Evolutionary conservation across 2,329 filamentous ascomycete genomes (phyloP).

Genomic region (Volutella citrinella): DNA sequence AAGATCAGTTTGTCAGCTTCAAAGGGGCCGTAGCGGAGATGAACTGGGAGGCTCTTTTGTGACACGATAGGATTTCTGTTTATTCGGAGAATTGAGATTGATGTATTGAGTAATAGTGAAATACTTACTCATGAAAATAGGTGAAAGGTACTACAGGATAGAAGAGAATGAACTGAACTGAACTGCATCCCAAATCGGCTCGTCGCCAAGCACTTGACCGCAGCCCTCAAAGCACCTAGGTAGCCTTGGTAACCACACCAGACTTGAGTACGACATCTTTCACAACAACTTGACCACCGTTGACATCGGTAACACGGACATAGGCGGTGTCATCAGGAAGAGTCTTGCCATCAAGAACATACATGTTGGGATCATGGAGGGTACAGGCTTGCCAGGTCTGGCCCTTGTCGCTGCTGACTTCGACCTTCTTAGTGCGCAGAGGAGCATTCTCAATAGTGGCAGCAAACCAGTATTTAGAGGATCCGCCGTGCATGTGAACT

Average conservation of each 20-base stretch:
- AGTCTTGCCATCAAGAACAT: neutral
- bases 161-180: no score
- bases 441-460: conserved; percentile 1
- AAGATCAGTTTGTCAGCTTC: no score
- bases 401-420: conserved; percentile 1
- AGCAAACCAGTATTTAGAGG: conserved; percentile 2
- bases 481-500: conserved; percentile 3
- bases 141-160: no score
- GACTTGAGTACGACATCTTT: conserved; percentile 2
- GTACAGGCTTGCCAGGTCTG: neutral
- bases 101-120: no score
- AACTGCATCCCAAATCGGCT: no score
- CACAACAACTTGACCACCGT: neutral
- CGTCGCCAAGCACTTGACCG: no score
- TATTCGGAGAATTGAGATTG: no score
- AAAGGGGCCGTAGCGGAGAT: no score
- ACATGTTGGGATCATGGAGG: conserved; percentile 1
- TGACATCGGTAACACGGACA: neutral
- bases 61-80: no score
- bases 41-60: no score
- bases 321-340: neutral
- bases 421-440: neutral
- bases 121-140: no score
- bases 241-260: neutral
- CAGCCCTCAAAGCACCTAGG: no score